Percentiles rank a stretch among this genome's conserved stretches.
Evolutionary conservation across 202 grass and related monocot species (phyloP).

Genomic region (Schoenoplectus tabernaemontani): DNA sequence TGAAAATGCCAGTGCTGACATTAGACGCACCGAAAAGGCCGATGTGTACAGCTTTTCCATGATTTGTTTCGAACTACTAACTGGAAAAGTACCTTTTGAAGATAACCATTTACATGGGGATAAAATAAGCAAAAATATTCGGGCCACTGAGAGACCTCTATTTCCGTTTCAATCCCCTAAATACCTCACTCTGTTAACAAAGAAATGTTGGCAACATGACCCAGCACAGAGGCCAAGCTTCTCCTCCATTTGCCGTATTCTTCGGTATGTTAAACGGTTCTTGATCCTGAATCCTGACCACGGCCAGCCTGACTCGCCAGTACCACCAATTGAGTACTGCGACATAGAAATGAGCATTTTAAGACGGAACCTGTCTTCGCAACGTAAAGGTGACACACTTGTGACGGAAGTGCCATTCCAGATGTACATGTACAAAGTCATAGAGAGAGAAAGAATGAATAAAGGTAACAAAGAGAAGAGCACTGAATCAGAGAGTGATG

Average conservation of each 20-base stretch:
- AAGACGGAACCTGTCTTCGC: constrained; percentile 37
- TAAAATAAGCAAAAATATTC: constrained; percentile 89
- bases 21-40: constrained; percentile 54
- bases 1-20: constrained; percentile 11
- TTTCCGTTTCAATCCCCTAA: constrained; percentile 75
- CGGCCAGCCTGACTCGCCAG: constrained; percentile 24
- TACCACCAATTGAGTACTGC: constrained; percentile 48
- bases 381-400: background rate
- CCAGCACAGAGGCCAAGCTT: constrained; percentile 63
- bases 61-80: constrained; percentile 87
- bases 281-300: constrained; percentile 67
- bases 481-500: constrained; percentile 45
- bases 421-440: constrained; percentile 69
- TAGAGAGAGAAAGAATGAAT: constrained; percentile 62
- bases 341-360: constrained; percentile 62
- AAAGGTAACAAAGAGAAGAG: constrained; percentile 31
- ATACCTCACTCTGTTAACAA: constrained; percentile 56
- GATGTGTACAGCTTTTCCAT: constrained; percentile 86
- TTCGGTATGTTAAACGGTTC: constrained; percentile 72
- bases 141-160: constrained; percentile 59
- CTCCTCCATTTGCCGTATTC: constrained; percentile 58
- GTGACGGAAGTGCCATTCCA: constrained; percentile 67
- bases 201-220: constrained; percentile 77
- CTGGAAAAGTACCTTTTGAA: constrained; percentile 90
- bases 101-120: constrained; percentile 86